Evolutionary conservation across 2,329 filamentous ascomycete species (phyloP).

Genomic region (Neoarthrinium moseri): DNA sequence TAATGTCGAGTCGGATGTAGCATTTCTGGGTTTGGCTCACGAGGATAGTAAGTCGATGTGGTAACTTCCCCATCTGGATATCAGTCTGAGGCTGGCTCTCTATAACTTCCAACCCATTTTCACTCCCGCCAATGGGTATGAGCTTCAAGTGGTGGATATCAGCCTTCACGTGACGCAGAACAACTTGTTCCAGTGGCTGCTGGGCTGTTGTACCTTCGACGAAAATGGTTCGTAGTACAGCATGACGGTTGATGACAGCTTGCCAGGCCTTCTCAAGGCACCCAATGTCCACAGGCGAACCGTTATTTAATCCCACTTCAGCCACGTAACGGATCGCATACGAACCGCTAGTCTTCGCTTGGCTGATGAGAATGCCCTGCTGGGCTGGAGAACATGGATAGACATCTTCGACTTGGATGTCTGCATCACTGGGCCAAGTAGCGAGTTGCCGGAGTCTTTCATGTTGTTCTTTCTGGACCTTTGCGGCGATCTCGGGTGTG

Average conservation of each 20-base stretch:
- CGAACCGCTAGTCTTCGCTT: not conserved
- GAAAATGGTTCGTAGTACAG: constrained; percentile 8
- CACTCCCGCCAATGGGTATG: not conserved
- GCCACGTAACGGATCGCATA: constrained; percentile 5
- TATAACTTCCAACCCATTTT: not conserved
- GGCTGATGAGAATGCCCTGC: constrained; percentile 5
- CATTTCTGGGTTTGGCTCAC: constrained; percentile 8
- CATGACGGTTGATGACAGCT: constrained; percentile 7
- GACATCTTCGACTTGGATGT: not conserved
- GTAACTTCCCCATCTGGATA: not conserved
- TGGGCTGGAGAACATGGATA: constrained; percentile 7
- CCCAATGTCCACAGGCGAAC: not conserved
- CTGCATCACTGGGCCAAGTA: not conserved
- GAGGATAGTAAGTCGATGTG: constrained; percentile 3
- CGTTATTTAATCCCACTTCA: not conserved
- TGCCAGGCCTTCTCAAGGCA: constrained; percentile 8
- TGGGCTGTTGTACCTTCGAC: constrained; percentile 8
- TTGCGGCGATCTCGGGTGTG: not conserved
- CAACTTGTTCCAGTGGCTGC: constrained; percentile 8
- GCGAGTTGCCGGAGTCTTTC: not conserved
- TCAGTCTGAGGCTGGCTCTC: not conserved
- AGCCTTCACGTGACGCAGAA: constrained; percentile 7
- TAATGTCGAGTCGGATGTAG: constrained; percentile 30
- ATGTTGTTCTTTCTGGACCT: not conserved
- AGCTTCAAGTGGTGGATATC: not conserved